Evolutionary conservation across 2,329 filamentous ascomycete species (phyloP).

Genomic region (Cyphellophora europaea): DNA sequence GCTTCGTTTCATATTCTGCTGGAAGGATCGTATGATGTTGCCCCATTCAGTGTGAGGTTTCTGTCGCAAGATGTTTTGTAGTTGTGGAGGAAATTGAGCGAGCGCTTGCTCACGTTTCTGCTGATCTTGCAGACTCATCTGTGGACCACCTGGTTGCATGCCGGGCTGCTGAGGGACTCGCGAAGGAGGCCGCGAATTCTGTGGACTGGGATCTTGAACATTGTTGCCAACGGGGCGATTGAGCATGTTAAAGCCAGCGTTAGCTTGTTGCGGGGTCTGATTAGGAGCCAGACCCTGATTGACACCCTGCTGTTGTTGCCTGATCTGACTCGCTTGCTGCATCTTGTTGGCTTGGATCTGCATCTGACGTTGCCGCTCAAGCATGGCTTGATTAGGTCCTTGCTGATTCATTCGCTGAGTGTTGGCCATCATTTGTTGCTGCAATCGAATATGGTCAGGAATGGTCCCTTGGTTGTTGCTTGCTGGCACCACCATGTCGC

Average conservation of each 20-base stretch:
- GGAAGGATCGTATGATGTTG: constrained; percentile 13
- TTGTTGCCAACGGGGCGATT: constrained; percentile 31
- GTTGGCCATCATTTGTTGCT: constrained; percentile 31
- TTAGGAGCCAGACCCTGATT: constrained; percentile 30
- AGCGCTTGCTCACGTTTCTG: constrained; percentile 15
- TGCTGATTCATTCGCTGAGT: constrained; percentile 30
- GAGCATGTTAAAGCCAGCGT: constrained; percentile 31
- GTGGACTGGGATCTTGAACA: constrained; percentile 11
- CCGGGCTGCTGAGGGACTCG: constrained; percentile 13
- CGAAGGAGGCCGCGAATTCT: constrained; percentile 11
- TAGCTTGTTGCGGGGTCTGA: constrained; percentile 36
- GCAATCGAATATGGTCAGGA: constrained; percentile 29
- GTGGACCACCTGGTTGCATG: no score
- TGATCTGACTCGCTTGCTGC: constrained; percentile 29
- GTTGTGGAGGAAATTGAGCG: constrained; percentile 11
- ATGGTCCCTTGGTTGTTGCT: constrained; percentile 44
- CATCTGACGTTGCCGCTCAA: constrained; percentile 36
- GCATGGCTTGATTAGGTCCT: constrained; percentile 28
- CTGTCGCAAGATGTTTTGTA: constrained; percentile 13
- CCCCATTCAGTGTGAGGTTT: constrained; percentile 16
- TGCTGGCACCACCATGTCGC: constrained; percentile 54
- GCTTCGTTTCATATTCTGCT: constrained; percentile 17
- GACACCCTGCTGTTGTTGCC: constrained; percentile 29
- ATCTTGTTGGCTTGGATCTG: constrained; percentile 21
- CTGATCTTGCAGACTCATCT: constrained; percentile 11